Conservation (phyloP, 768 basidiomycete genomes). For the Termitomyces sp. region DNA sequence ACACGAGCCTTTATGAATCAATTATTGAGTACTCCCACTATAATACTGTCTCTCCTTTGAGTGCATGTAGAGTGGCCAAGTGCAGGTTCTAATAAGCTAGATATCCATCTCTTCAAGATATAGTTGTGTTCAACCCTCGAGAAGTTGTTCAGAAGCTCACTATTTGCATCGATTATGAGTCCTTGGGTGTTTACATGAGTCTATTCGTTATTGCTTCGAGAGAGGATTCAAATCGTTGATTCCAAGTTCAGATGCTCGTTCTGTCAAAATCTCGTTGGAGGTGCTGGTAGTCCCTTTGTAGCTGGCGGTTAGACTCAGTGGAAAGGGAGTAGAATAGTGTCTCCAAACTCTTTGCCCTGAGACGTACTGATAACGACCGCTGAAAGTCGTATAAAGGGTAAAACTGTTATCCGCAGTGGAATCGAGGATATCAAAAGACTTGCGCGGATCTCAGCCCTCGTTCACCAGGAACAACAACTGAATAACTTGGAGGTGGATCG, state of each 20-base stretch:
- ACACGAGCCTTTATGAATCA: no score
- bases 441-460: background rate
- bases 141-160: background rate
- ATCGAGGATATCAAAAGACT: background rate
- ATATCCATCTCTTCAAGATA: constrained; percentile 6
- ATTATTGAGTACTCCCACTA: background rate
- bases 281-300: no score
- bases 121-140: no score
- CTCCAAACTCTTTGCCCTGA: background rate
- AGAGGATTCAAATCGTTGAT: background rate
- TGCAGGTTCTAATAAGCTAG: constrained; percentile 17
- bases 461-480: background rate
- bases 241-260: background rate
- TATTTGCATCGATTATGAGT: constrained; percentile 6
- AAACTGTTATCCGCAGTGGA: background rate
- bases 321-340: no score
- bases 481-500: constrained; percentile 17
- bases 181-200: constrained; percentile 3
- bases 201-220: background rate
- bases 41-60: constrained; percentile 4
- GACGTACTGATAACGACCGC: background rate
- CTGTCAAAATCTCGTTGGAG: no score
- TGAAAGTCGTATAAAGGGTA: background rate
- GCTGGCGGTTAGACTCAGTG: no score
- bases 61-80: constrained; percentile 17